A percentile compares a stretch with the other conserved stretches of the same genome.
Evolutionary conservation across 1,284 basidiomycete species (phyloP).

Genomic region (Tilletia caries): DNA sequence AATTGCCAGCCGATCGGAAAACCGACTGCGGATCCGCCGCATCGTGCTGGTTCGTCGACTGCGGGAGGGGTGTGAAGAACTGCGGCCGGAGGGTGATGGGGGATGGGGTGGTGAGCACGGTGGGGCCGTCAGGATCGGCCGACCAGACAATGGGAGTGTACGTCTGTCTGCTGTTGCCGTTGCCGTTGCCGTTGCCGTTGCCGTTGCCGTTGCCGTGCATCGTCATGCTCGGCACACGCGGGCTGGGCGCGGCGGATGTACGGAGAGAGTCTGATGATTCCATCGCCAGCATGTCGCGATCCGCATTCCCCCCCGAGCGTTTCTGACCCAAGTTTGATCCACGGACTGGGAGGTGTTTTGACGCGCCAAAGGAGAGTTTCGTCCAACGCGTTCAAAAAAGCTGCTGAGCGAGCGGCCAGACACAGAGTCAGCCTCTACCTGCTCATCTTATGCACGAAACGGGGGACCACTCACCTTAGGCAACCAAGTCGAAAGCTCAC

Average conservation of each 20-base stretch:
- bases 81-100: constrained; percentile 2
- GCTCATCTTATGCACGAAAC: too few species aligned
- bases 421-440: too few species aligned
- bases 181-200: not conserved
- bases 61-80: constrained; percentile 5
- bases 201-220: not conserved
- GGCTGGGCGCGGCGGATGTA: not conserved
- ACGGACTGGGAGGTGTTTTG: too few species aligned
- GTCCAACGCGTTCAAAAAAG: too few species aligned
- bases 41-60: not conserved
- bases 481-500: too few species aligned
- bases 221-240: too few species aligned
- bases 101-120: not conserved
- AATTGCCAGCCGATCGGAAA: not conserved
- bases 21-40: too few species aligned
- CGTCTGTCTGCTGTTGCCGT: not conserved
- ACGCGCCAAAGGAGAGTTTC: too few species aligned
- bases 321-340: too few species aligned
- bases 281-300: not conserved
- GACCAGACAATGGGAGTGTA: constrained; percentile 10
- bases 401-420: too few species aligned
- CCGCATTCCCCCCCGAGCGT: too few species aligned
- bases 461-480: too few species aligned
- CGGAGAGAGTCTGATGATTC: not conserved
- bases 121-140: constrained; percentile 9